Conservation (phyloP, 176 grass and related monocot species). For the Pontederia crassipes region DNA sequence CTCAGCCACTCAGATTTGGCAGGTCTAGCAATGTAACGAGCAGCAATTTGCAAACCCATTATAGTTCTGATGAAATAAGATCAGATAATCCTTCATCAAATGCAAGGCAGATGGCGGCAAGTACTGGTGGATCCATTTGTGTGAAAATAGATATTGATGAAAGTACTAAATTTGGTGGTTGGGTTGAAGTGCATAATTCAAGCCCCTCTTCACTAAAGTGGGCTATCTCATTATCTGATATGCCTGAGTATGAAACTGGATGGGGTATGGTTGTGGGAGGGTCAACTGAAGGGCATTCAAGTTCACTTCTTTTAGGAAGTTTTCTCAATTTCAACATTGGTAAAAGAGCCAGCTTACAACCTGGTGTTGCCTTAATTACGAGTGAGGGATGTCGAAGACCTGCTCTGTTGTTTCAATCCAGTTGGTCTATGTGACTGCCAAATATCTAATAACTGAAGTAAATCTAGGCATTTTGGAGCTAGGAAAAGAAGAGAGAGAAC, state of each 20-base stretch:
- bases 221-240: too few relatives aligned
- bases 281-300: slow-evolving; percentile 29
- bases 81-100: neutral
- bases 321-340: slow-evolving; percentile 69
- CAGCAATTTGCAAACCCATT: slow-evolving; percentile 20
- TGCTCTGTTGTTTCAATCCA: slow-evolving; percentile 43
- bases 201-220: too few relatives aligned
- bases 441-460: neutral
- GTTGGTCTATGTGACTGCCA: slow-evolving; percentile 49
- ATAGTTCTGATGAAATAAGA: slow-evolving; percentile 1
- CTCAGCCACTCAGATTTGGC: slow-evolving; percentile 19
- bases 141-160: slow-evolving; percentile 57
- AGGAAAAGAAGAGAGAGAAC: too few relatives aligned
- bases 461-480: too few relatives aligned
- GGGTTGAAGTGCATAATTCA: too few relatives aligned
- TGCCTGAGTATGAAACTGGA: too few relatives aligned
- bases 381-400: slow-evolving; percentile 31
- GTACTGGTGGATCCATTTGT: slow-evolving; percentile 42
- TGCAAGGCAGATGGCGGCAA: neutral
- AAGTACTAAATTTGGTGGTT: slow-evolving; percentile 17
- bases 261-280: too few relatives aligned
- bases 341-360: slow-evolving; percentile 52
- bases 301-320: slow-evolving; percentile 40
- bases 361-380: slow-evolving; percentile 36
- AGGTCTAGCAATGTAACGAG: slow-evolving; percentile 5